phyloP scores from a whole-genome alignment of 768 basidiomycete genomes.

The Mycena metata region DNA sequence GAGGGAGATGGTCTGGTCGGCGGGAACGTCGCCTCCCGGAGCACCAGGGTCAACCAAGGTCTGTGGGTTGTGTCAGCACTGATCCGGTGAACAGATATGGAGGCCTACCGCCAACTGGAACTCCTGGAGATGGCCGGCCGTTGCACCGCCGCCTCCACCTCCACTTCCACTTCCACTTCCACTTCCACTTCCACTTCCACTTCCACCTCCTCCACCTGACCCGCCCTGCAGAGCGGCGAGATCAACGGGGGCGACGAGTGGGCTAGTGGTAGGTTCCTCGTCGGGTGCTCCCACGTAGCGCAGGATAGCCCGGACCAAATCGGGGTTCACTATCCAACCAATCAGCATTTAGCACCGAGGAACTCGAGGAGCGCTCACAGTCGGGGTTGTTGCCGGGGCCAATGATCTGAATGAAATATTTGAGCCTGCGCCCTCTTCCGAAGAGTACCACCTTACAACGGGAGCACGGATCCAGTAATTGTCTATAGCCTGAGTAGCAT shows the following conservation, averaged over 20 bases:
- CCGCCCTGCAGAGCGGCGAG: too few species aligned
- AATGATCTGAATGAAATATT: neutral
- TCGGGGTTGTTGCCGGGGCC: neutral
- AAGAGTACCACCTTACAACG: constrained; percentile 27
- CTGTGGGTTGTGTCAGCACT: neutral
- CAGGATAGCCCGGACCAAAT: constrained; percentile 55
- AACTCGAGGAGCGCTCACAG: neutral
- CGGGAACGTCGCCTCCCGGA: constrained; percentile 29
- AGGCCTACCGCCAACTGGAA: neutral
- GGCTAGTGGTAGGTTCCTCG: constrained; percentile 42
- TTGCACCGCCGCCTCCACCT: neutral
- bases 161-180: neutral
- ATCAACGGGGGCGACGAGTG: neutral
- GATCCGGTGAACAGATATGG: too few species aligned
- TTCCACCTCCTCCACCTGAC: too few species aligned
- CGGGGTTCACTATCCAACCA: constrained; percentile 42
- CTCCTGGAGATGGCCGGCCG: constrained; percentile 6
- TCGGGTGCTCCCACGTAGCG: constrained; percentile 56
- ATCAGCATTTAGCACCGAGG: constrained; percentile 4
- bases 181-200: neutral
- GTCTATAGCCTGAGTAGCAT: constrained; percentile 49
- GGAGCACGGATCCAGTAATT: constrained; percentile 60
- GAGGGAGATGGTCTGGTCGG: constrained; percentile 36
- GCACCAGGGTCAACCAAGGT: constrained; percentile 29
- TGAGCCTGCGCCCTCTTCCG: too few species aligned